These are phyloP conservation scores for Pneumocystis murina DNA, from an alignment of 1,139 yeast species.

Conservation along the genomic window DNA sequence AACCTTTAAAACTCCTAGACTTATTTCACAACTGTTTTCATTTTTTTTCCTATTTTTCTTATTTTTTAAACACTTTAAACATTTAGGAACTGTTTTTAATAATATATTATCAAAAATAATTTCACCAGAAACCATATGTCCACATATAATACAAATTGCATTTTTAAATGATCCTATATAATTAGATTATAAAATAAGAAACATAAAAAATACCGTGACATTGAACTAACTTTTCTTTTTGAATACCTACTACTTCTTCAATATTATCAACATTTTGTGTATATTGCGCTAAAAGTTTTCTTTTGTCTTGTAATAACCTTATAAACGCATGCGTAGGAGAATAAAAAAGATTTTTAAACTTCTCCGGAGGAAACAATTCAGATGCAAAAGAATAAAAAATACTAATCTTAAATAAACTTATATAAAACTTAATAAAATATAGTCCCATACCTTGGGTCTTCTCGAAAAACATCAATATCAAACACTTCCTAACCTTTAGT, in stretches of 20 bases:
- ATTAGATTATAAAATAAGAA: constrained; percentile 78
- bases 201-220: constrained; percentile 94
- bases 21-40: constrained; percentile 16
- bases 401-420: not conserved
- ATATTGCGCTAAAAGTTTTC: constrained; percentile 69
- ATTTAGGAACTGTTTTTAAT: constrained; percentile 3
- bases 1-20: constrained; percentile 8
- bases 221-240: constrained; percentile 58
- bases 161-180: constrained; percentile 53
- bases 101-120: constrained; percentile 39
- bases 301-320: constrained; percentile 55
- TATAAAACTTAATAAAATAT: not conserved
- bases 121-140: constrained; percentile 39
- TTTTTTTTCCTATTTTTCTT: constrained; percentile 7
- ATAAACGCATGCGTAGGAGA: constrained; percentile 73
- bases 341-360: constrained; percentile 30
- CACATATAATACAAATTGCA: constrained; percentile 47
- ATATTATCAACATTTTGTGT: constrained; percentile 91
- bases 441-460: constrained; percentile 42
- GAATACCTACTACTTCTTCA: constrained; percentile 71
- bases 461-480: constrained; percentile 54
- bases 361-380: constrained; percentile 57
- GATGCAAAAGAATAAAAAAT: constrained; percentile 80
- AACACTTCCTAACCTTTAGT: constrained; percentile 45
- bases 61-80: constrained; percentile 5